phyloP scores from a whole-genome alignment of 2,329 filamentous ascomycete genomes.

The Cladosporium velox region DNA sequence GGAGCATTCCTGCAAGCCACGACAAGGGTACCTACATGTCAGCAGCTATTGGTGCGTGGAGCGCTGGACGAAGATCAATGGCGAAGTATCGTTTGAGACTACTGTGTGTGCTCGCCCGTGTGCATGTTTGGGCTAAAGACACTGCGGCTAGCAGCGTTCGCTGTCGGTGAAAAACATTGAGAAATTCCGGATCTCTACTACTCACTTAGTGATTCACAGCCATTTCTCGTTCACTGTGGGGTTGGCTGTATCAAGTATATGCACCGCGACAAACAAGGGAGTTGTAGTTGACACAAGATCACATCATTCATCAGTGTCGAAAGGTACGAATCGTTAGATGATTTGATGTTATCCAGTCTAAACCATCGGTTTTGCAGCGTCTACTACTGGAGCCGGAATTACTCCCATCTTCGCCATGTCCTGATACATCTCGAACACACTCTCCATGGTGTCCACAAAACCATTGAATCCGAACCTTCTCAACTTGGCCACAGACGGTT shows the following conservation, averaged over 20 bases:
- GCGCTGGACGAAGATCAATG: neutral
- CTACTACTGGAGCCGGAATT: conserved; percentile 41
- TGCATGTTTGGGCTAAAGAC: neutral
- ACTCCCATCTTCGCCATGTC: conserved; percentile 47
- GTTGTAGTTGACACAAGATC: neutral
- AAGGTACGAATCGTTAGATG: neutral
- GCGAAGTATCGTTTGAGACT: neutral
- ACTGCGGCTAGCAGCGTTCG: neutral
- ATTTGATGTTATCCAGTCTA: conserved; percentile 11
- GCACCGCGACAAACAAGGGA: neutral
- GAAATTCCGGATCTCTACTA: neutral
- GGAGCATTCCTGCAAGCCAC: neutral
- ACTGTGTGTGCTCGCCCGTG: neutral
- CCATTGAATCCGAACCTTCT: conserved; percentile 46
- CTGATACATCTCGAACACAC: conserved; percentile 42
- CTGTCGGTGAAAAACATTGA: neutral
- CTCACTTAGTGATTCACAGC: neutral
- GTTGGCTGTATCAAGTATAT: neutral
- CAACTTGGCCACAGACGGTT: conserved; percentile 35
- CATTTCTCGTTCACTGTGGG: neutral
- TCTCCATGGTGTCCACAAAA: conserved; percentile 47
- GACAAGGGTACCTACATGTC: conserved; percentile 5
- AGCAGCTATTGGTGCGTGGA: neutral
- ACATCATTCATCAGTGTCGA: neutral
- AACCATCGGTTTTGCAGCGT: conserved; percentile 30